These are phyloP conservation scores for Zarea fungicola DNA, from an alignment of 2,329 filamentous ascomycete genomes.

Conservation along the genomic window DNA sequence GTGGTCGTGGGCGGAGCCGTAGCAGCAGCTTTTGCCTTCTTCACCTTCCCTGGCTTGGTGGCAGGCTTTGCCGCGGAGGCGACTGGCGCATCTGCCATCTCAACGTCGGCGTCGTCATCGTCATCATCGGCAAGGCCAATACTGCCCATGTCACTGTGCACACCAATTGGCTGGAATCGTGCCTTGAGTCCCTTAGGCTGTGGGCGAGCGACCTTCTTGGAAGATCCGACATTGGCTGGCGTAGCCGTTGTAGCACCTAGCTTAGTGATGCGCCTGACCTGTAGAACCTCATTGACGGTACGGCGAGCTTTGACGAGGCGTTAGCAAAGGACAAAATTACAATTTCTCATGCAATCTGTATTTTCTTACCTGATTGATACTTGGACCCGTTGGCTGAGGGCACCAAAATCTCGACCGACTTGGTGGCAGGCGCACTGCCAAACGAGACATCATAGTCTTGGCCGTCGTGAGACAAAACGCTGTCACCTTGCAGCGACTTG, in stretches of 20 bases:
- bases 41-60: constrained; percentile 31
- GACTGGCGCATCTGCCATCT: constrained; percentile 38
- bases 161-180: constrained; percentile 63
- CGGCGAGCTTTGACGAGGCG: constrained; percentile 25
- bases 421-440: constrained; percentile 44
- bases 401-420: constrained; percentile 55
- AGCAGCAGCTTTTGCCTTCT: constrained; percentile 23
- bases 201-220: constrained; percentile 49
- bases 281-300: constrained; percentile 54
- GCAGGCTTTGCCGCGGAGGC: constrained; percentile 17
- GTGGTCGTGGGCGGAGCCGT: constrained; percentile 19
- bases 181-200: constrained; percentile 65
- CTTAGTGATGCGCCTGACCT: constrained; percentile 58
- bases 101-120: constrained; percentile 35
- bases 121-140: constrained; percentile 37
- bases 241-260: constrained; percentile 34
- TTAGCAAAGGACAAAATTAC: constrained; percentile 8
- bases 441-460: constrained; percentile 57
- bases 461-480: constrained; percentile 58
- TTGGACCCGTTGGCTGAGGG: constrained; percentile 50
- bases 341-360: too few relatives aligned
- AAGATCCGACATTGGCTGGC: constrained; percentile 36
- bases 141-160: constrained; percentile 29
- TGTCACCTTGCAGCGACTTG: constrained; percentile 44
- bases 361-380: constrained; percentile 47